Conservation (phyloP, 2,329 filamentous ascomycete genomes). For the Aspergillus sp. region DNA sequence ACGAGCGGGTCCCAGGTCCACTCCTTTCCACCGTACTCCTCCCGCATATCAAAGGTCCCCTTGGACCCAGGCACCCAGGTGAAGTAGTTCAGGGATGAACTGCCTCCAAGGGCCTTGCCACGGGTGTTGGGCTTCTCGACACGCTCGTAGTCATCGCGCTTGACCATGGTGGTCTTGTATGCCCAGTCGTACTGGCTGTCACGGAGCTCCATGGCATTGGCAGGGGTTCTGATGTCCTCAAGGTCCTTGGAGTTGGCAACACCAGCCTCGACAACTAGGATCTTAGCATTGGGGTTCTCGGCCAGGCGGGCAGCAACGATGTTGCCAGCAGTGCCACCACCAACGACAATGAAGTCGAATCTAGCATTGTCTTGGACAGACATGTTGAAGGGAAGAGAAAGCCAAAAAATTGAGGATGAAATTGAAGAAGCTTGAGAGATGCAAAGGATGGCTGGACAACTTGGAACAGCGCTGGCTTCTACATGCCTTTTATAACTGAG, state of each 20-base stretch:
- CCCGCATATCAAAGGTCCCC: conserved; percentile 56
- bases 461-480: neutral
- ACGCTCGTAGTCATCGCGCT: conserved; percentile 56
- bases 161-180: conserved; percentile 63
- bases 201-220: conserved; percentile 56
- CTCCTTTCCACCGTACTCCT: conserved; percentile 44
- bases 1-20: conserved; percentile 59
- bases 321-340: conserved; percentile 39
- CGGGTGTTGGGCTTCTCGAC: conserved; percentile 65
- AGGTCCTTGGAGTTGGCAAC: conserved; percentile 49
- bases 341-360: conserved; percentile 34
- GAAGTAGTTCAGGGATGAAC: conserved; percentile 62
- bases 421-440: neutral
- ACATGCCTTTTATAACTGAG: neutral
- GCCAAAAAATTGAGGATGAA: neutral
- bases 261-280: conserved; percentile 40
- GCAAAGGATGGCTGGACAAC: neutral
- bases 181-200: conserved; percentile 61
- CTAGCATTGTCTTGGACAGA: neutral
- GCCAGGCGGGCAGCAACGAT: conserved; percentile 53
- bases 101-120: conserved; percentile 60
- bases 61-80: conserved; percentile 62
- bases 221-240: conserved; percentile 57
- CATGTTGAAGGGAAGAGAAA: neutral
- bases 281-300: conserved; percentile 47